phyloP scores from a whole-genome alignment of 345 rosid species.

The Brassica juncea region DNA sequence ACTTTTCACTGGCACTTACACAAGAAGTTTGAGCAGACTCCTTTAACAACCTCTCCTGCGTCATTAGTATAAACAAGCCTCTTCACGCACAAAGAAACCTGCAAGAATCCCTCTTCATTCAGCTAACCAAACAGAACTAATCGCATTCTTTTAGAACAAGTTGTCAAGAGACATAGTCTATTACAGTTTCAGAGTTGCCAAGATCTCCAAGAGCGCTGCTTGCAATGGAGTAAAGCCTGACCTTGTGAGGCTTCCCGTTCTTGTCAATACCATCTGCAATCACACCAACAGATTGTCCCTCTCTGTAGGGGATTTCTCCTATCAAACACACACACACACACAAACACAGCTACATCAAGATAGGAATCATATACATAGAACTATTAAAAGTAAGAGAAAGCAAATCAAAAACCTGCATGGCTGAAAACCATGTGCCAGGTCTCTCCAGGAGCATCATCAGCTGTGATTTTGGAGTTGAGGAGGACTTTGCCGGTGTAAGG shows the following conservation, averaged over 20 bases:
- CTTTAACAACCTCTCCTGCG: slow-evolving; percentile 87
- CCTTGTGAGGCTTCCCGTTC: slow-evolving; percentile 91
- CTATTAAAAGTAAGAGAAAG: not conserved
- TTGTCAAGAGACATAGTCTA: not conserved
- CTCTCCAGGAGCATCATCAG: slow-evolving; percentile 97
- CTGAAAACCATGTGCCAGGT: slow-evolving; percentile 97
- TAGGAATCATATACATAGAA: not conserved
- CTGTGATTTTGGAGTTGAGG: slow-evolving; percentile 93
- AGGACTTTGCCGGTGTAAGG: slow-evolving; percentile 85
- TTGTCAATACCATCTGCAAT: slow-evolving; percentile 80
- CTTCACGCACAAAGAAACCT: slow-evolving; percentile 94
- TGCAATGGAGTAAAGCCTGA: slow-evolving; percentile 90
- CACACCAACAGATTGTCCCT: slow-evolving; percentile 89
- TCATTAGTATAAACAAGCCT: slow-evolving; percentile 90
- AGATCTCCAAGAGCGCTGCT: slow-evolving; percentile 94
- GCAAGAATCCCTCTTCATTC: slow-evolving; percentile 27
- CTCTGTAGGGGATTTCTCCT: slow-evolving; percentile 91
- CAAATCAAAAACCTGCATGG: slow-evolving; percentile 58
- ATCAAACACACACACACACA: not conserved
- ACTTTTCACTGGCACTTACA: slow-evolving; percentile 48
- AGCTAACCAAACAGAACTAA: not conserved
- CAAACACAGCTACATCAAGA: not conserved
- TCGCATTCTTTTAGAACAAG: not conserved
- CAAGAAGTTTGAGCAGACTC: slow-evolving; percentile 97
- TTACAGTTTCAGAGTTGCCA: slow-evolving; percentile 87